Evolutionary conservation across 805 yeast genomes (phyloP).

Genomic region (Suhomyces sp.): DNA sequence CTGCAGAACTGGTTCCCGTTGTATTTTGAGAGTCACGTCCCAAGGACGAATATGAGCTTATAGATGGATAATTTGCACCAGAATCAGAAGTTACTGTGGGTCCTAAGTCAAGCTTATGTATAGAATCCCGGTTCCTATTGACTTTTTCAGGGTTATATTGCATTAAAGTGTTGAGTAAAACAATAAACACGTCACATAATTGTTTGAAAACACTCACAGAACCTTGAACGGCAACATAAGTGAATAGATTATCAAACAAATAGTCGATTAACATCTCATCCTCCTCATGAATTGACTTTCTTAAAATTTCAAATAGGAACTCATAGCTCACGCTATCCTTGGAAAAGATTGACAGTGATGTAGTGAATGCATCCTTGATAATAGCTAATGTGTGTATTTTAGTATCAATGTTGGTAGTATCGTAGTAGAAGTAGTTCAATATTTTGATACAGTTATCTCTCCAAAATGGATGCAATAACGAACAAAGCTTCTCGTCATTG

Average conservation of each 20-base stretch:
- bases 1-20: background rate
- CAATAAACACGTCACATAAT: constrained; percentile 12
- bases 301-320: constrained; percentile 32
- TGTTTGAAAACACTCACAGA: constrained; percentile 16
- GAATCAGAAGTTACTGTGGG: constrained; percentile 8
- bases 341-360: constrained; percentile 30
- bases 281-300: constrained; percentile 24
- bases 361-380: constrained; percentile 36
- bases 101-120: background rate
- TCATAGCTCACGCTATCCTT: constrained; percentile 31
- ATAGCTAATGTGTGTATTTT: constrained; percentile 33
- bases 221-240: constrained; percentile 19
- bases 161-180: background rate
- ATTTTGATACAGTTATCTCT: constrained; percentile 43
- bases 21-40: constrained; percentile 1
- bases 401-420: constrained; percentile 19
- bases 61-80: constrained; percentile 23
- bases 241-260: constrained; percentile 26
- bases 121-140: background rate
- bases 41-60: constrained; percentile 21
- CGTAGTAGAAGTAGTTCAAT: constrained; percentile 44
- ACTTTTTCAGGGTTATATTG: background rate
- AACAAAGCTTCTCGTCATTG: constrained; percentile 50
- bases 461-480: constrained; percentile 55
- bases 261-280: constrained; percentile 33